These are phyloP conservation scores for Capillidium heterosporum DNA, from an alignment of 371 early-diverging fungal genomes.

Conservation along the genomic window DNA sequence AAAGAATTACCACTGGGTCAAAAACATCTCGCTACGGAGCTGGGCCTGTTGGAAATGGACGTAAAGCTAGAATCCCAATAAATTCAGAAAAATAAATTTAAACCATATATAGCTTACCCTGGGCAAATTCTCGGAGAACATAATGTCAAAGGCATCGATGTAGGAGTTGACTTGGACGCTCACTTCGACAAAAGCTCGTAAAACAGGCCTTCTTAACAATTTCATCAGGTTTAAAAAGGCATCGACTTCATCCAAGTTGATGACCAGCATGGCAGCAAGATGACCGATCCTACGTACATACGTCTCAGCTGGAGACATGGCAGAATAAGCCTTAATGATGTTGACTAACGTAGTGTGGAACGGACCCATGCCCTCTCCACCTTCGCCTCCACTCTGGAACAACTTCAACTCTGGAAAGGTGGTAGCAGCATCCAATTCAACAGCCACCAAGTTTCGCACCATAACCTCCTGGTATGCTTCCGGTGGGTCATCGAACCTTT, in stretches of 20 bases:
- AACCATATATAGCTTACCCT: not conserved
- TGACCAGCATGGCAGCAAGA: not conserved
- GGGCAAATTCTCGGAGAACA: not conserved
- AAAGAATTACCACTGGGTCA: not conserved
- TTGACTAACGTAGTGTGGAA: not conserved
- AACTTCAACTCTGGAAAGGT: not conserved
- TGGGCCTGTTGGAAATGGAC: not conserved
- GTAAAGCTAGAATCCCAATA: not conserved
- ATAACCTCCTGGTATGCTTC: not conserved
- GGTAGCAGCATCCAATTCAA: not conserved
- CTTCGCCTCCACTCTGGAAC: not conserved
- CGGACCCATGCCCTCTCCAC: not conserved
- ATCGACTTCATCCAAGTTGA: constrained; percentile 1
- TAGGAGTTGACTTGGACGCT: not conserved
- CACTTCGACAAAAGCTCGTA: not conserved
- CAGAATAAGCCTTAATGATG: not conserved
- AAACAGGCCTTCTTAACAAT: not conserved
- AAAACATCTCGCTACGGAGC: not conserved
- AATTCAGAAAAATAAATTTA: not conserved
- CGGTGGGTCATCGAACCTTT: not conserved
- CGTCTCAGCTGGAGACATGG: not conserved
- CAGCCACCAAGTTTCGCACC: not conserved
- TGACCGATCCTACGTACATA: not conserved
- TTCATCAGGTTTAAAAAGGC: not conserved
- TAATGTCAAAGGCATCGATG: not conserved